Base-by-base conservation (phyloP, 768 basidiomycete species). In the Mycena vulgaris region DNA sequence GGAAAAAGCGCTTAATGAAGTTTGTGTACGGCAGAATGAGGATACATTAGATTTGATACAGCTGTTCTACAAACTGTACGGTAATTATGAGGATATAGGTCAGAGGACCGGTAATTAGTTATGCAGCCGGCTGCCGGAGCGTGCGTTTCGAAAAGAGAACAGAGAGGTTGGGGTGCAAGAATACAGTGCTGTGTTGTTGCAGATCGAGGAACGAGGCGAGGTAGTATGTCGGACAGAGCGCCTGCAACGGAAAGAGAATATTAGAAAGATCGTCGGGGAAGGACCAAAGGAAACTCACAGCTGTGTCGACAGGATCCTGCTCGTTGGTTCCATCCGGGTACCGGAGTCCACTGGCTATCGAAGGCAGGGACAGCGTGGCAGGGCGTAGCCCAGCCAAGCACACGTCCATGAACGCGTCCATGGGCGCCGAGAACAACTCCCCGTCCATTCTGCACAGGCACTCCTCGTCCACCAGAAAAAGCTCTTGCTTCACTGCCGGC, bases 371-470 rank as follows among this genome's bases (percentile, higher is more conserved):
- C 28, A 14, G 7, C 4, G 66, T 49, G 27, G 64, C 28, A 7
- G 59, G 61, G 28, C 45, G 65, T 47, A 67, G 65, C 30, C 39
- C 37, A 14, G 65, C 23, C 14, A 71, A 23, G 48, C 65, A 71
- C 19, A 63, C 65, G 37, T 67, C 66, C 49, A 59, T 65, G 40
- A 71, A 71, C 16, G 64, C 65, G 42, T 67, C 70, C 53, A 71
- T 6, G 25, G 65, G 70, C n/a, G 70, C 65, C 3, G 53, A 48
- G 65, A 56, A 59, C 5, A 71, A 17, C 27, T 71, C 70, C 19
- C 58, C 55, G 28, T 68, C 70, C 39, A 67, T 63, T 6, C 57
- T 21, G 49, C 19, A 39, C 40, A 71, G 37, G 39, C 28, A 58
- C 31, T 59, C 60, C 48, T 58, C 70, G 48, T 59, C 60, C 28